Evolutionary conservation across 768 basidiomycete species (phyloP).

Genomic region (Lepiota brunneoincarnata): DNA sequence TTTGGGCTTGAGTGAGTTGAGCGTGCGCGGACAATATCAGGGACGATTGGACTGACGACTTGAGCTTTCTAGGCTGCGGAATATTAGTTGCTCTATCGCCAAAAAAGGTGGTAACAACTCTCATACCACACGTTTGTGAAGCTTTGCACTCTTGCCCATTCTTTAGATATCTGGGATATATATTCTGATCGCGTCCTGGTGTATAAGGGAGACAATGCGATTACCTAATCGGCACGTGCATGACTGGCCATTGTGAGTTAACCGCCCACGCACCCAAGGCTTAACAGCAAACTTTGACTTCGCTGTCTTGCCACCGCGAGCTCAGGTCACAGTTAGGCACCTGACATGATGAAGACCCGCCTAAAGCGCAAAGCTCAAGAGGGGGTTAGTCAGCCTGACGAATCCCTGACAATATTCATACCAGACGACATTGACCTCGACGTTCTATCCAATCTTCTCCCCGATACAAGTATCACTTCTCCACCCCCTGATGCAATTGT

Average conservation of each 20-base stretch:
- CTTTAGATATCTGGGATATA: not conserved
- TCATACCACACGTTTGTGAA: conserved; percentile 59
- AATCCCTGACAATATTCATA: conserved; percentile 41
- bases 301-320: conserved; percentile 32
- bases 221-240: conserved; percentile 33
- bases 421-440: conserved; percentile 71
- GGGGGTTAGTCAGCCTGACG: conserved; percentile 32
- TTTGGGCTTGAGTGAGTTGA: conserved; percentile 36
- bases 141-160: conserved; percentile 69
- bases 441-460: conserved; percentile 55
- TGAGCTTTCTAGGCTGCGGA: conserved; percentile 36
- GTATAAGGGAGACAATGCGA: not conserved
- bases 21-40: conserved; percentile 23
- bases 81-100: not conserved
- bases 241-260: conserved; percentile 19
- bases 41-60: conserved; percentile 21
- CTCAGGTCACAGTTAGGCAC: conserved; percentile 18
- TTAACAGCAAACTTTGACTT: conserved; percentile 25
- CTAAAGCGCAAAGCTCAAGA: conserved; percentile 55
- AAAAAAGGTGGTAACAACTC: not conserved
- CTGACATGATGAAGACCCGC: conserved; percentile 49
- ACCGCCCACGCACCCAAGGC: not conserved
- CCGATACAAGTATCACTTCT: conserved; percentile 53
- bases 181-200: too few relatives aligned
- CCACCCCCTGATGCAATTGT: conserved; percentile 61